These are phyloP conservation scores for Rhizophora mangle DNA, from an alignment of 345 rosid species.

Conservation along the genomic window DNA sequence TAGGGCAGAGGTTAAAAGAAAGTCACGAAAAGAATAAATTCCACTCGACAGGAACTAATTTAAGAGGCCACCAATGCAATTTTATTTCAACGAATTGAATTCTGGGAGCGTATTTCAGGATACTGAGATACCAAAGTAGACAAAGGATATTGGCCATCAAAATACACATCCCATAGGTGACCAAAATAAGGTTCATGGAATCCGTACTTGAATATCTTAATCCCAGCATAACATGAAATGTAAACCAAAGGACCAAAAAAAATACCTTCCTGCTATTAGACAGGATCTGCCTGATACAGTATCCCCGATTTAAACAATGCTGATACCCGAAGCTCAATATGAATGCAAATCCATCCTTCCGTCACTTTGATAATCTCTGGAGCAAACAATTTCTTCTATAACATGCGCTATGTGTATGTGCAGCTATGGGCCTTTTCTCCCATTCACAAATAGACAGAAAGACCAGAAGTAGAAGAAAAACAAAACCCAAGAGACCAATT, in stretches of 20 bases:
- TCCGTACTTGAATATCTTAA: too few species aligned
- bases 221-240: too few species aligned
- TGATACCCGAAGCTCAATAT: not conserved
- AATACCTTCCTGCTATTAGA: not conserved
- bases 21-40: too few species aligned
- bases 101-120: too few species aligned
- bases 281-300: slow-evolving; percentile 28
- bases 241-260: not conserved
- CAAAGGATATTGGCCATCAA: too few species aligned
- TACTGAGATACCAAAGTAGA: too few species aligned
- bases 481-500: slow-evolving; percentile 8
- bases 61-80: too few species aligned
- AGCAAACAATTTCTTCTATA: slow-evolving; percentile 15
- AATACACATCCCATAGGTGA: too few species aligned
- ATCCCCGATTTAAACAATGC: not conserved
- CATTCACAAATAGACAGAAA: not conserved
- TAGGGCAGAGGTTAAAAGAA: too few species aligned
- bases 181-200: too few species aligned
- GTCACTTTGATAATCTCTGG: not conserved
- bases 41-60: too few species aligned
- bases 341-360: not conserved
- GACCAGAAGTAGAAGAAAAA: not conserved
- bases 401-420: slow-evolving; percentile 8
- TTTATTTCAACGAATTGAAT: too few species aligned
- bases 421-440: slow-evolving; percentile 14